These are phyloP conservation scores for Cephaloascus fragrans DNA, from an alignment of 805 yeast species.

Conservation along the genomic window DNA sequence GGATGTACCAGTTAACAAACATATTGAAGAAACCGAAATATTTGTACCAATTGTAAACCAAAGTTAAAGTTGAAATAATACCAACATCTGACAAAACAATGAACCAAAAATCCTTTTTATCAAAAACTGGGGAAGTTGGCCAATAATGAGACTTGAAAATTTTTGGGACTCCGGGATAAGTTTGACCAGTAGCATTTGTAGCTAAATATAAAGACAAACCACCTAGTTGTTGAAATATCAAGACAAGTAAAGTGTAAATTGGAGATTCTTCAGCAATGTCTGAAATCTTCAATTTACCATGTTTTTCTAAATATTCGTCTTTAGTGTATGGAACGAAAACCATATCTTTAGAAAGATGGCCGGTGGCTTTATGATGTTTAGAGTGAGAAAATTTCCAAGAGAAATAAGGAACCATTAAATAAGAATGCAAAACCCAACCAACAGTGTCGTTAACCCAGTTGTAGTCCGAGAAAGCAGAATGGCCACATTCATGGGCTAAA, in stretches of 20 bases:
- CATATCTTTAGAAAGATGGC: constrained; percentile 74
- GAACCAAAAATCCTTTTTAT: constrained; percentile 61
- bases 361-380: constrained; percentile 87
- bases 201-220: constrained; percentile 67
- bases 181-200: constrained; percentile 72
- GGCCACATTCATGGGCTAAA: constrained; percentile 88
- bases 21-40: constrained; percentile 55
- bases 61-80: constrained; percentile 38
- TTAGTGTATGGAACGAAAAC: constrained; percentile 72
- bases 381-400: constrained; percentile 82
- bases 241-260: constrained; percentile 41
- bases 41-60: constrained; percentile 51
- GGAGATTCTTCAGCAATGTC: constrained; percentile 74
- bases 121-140: constrained; percentile 69
- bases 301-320: constrained; percentile 38
- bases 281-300: constrained; percentile 27
- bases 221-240: constrained; percentile 62
- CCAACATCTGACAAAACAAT: constrained; percentile 71
- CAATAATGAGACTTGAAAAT: constrained; percentile 57
- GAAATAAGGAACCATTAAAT: constrained; percentile 73
- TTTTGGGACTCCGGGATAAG: constrained; percentile 32
- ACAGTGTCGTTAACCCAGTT: constrained; percentile 65
- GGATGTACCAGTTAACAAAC: constrained; percentile 62
- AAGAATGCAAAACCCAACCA: constrained; percentile 80
- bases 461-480: constrained; percentile 72